Evolutionary conservation across 257 asterid genomes (phyloP).

Genomic region (Solanum boliviense): DNA sequence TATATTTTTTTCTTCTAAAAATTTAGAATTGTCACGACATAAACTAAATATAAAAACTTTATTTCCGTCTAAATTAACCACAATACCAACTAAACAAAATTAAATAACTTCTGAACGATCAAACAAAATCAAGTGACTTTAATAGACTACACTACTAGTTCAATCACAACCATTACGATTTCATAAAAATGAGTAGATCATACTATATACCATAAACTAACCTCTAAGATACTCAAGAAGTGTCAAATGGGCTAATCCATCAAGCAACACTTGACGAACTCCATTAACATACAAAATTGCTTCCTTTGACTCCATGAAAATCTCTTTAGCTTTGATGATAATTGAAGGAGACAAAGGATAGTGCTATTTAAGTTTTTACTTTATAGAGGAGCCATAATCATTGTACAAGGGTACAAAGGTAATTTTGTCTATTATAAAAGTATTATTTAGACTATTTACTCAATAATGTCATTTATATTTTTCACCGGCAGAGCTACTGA

Average conservation of each 20-base stretch:
- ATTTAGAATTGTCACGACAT: not conserved
- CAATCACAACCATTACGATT: not conserved
- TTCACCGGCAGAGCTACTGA: not conserved
- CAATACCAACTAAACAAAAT: not conserved
- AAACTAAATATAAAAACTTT: no score
- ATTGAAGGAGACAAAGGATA: not conserved
- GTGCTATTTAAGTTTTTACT: not conserved
- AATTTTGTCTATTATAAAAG: not conserved
- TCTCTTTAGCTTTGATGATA: not conserved
- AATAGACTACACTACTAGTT: no score
- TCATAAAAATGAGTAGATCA: not conserved
- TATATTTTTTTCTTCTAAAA: not conserved
- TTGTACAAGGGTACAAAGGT: not conserved
- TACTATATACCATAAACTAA: not conserved
- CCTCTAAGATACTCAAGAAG: slow-evolving; percentile 95
- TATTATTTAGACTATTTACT: not conserved
- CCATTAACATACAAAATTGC: slow-evolving; percentile 80
- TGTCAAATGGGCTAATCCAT: slow-evolving; percentile 78
- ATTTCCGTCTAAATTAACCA: not conserved
- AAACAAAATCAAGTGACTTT: not conserved
- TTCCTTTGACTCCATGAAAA: slow-evolving; percentile 25
- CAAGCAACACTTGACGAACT: slow-evolving; percentile 71
- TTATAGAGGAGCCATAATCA: not conserved
- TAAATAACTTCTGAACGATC: not conserved
- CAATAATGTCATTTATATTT: not conserved